Base-by-base conservation (phyloP, 2,329 filamentous ascomycete species). In the Passalora sequoiae region DNA sequence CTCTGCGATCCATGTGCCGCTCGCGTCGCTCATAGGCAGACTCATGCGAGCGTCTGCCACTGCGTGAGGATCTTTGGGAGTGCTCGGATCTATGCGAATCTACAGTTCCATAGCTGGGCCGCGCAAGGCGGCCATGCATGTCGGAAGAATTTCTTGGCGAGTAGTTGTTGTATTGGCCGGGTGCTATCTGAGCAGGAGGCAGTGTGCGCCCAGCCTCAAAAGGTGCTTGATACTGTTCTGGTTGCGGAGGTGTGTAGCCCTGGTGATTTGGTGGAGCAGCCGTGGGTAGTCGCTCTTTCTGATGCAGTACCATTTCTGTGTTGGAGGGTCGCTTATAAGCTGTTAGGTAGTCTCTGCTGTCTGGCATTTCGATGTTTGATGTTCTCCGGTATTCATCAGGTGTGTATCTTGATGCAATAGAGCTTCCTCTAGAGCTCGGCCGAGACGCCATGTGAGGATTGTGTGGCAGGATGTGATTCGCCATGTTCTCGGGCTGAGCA, bases 181-280 rank as follows among this genome's bases (percentile, higher is more conserved):
- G 17, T 2, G 6, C 33, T 12, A 36, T 17, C 20, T 36, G 33
- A 6, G 33, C 33, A n/a, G 33, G 33, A 12, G 19, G 33, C 16
- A 22, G 24, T 13, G 4, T 29, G 10, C 40, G 40, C 27, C 32
- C 35, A 13, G 31, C 37, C 7, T 15, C 30, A 28, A 19, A 22
- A 21, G 35, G 40, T 16, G 40, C 20, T 6, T 40, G 30, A 21
- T 48, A 48, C 24, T 44, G 40, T 16, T 37, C 45, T 31, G 45
- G 45, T n/a, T n/a, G 21, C 9, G 41, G 24, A 19, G 45, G 45
- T 6, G 31, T 41, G 31, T 37, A 47, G 17, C 28, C 31, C 16
- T 28, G 24, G 16, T n/a, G 8, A 17, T 20, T 12, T 9, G 25
- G 32, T 22, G 16, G 9, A 16, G 41, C 15, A 12, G 16, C 10